phyloP scores from a whole-genome alignment of 192 early-diverging fungal species.

The Chytriomyces hyalinus region DNA sequence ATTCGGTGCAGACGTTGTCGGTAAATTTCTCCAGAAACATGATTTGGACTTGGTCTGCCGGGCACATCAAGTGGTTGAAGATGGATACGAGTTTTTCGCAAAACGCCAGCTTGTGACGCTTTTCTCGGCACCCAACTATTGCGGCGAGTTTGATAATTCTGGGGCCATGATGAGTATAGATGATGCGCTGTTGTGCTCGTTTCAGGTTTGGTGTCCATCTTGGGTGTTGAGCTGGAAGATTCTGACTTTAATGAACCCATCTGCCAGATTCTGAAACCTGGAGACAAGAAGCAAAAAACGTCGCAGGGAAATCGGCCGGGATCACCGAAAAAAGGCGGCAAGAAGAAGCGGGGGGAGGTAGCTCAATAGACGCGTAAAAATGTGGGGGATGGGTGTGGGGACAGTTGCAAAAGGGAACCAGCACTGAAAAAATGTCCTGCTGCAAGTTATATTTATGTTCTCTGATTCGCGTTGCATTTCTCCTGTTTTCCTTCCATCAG shows the following conservation, averaged over 20 bases:
- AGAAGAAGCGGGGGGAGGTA: conserved; percentile 20
- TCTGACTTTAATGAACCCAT: background rate
- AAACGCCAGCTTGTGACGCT: conserved; percentile 94
- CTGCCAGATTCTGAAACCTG: conserved; percentile 90
- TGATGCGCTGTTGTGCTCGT: conserved; percentile 70
- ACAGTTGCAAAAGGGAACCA: too few relatives aligned
- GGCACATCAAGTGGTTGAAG: conserved; percentile 97
- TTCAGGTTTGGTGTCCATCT: conserved; percentile 46
- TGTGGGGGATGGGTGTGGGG: background rate
- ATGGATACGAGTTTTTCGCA: conserved; percentile 98
- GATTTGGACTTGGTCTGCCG: conserved; percentile 97
- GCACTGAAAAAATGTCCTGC: background rate
- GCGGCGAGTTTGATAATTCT: conserved; percentile 76
- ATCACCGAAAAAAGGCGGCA: conserved; percentile 18
- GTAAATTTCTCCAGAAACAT: conserved; percentile 90
- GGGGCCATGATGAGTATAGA: conserved; percentile 76
- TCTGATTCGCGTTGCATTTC: too few relatives aligned
- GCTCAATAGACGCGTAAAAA: conserved; percentile 12
- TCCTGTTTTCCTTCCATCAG: too few relatives aligned
- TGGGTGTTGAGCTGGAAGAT: background rate
- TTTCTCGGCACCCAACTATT: conserved; percentile 96
- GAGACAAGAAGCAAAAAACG: conserved; percentile 82
- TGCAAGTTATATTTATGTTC: background rate
- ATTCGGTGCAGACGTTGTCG: conserved; percentile 94
- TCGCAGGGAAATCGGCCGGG: background rate